Base-by-base conservation (phyloP, 1,284 basidiomycete species). In the Leucoagaricus sp. region DNA sequence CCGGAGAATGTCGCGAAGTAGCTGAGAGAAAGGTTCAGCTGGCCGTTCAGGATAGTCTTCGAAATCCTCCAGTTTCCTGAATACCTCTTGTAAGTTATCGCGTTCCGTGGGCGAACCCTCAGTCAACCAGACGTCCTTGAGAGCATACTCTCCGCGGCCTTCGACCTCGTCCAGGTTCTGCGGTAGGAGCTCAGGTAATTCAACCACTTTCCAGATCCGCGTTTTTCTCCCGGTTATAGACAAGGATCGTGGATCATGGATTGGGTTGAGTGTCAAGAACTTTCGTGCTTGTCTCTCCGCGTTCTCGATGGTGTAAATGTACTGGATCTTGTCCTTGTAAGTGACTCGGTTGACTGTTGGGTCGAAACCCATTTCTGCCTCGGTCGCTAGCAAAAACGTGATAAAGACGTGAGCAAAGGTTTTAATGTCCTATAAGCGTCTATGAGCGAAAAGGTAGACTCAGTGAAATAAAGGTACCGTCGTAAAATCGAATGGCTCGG, bases 91-190 rank as follows among this genome's bases (percentile, higher is more conserved):
- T 7, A 49, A 59, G 25, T 57, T 60, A 5, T 53, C 25, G 10
- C 13, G 26, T 41, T 61, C 60, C 1, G 53, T 55, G 12, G 4
- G 9, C 7, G 46, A 15, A 15, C 48, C 44, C 4, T 36, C 53
- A n/a, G 55, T 34, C 3, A 58, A 47, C 57, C 60, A 61, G 4
- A 50, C 60, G 34, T 61, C 57, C 40, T 61, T 61, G 3, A 61
- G 28, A 15, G 52, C 53, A 21, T 53, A 33, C 21, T 40, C 13
- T 12, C 31, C 15, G 8, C 17, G 49, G 12, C 15, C 26, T 0
- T 6, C 5, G 9, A 31, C 2, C 6, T 12, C 21, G 21, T 52
- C 7, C 36, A 4, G 5, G 5, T 15, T 15, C 31, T 55, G 23
- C 28, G 17, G 4, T 23, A 26, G 21, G 26, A n/a, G 6, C 29